These are phyloP conservation scores for Penicillium rolfsii DNA, from an alignment of 2,329 filamentous ascomycete genomes.

Conservation along the genomic window DNA sequence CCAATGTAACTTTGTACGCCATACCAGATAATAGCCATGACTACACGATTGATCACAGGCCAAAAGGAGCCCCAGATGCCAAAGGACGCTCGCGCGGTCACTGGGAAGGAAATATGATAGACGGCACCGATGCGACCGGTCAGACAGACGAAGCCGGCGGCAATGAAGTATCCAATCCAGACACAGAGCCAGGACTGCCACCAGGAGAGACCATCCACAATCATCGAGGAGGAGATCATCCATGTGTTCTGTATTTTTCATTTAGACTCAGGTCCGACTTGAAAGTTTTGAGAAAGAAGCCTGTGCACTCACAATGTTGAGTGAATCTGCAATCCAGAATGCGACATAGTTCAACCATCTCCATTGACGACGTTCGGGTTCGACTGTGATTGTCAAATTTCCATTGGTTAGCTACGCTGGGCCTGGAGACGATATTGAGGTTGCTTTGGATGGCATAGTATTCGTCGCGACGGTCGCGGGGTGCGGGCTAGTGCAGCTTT, in stretches of 20 bases:
- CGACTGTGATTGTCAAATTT: conserved; percentile 59
- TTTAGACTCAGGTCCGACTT: conserved; percentile 5
- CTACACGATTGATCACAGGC: conserved; percentile 88
- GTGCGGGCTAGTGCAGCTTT: conserved; percentile 3
- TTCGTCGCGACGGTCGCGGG: neutral
- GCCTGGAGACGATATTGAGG: neutral
- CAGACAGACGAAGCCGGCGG: conserved; percentile 72
- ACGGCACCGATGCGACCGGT: conserved; percentile 83
- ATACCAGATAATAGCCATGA: conserved; percentile 86
- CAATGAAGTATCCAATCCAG: conserved; percentile 81
- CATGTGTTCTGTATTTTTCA: conserved; percentile 67
- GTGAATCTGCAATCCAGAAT: conserved; percentile 83
- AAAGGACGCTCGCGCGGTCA: conserved; percentile 76
- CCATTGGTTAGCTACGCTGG: conserved; percentile 16
- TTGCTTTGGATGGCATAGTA: too few species aligned
- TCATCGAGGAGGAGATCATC: conserved; percentile 90
- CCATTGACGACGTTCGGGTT: conserved; percentile 80
- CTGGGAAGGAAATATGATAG: conserved; percentile 89
- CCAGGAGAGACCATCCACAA: conserved; percentile 77
- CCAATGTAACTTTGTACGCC: conserved; percentile 77
- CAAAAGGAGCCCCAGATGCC: conserved; percentile 88
- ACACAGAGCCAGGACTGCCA: conserved; percentile 92
- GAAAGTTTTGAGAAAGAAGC: neutral
- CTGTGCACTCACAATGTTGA: conserved; percentile 66
- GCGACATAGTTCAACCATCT: conserved; percentile 84